Percentiles rank a stretch among this genome's conserved stretches.
Conservation (phyloP, 1,139 yeast genomes). For the Yamadazyma diddensiae region DNA sequence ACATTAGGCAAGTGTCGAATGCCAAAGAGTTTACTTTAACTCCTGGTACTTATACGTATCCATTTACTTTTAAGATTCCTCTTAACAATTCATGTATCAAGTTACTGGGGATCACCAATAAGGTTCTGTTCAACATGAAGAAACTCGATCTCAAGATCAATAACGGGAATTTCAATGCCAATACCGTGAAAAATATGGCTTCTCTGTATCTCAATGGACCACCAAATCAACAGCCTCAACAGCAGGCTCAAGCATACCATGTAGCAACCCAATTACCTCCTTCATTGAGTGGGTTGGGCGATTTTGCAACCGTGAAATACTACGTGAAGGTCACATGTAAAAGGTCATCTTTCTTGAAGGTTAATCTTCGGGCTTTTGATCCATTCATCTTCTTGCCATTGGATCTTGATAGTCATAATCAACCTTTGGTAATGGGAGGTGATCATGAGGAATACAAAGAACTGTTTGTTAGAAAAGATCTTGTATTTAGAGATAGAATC, state of each 20-base stretch:
- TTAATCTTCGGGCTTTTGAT: slow-evolving; percentile 46
- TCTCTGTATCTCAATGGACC: slow-evolving; percentile 12
- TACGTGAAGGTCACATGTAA: slow-evolving; percentile 61
- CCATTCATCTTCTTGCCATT: slow-evolving; percentile 56
- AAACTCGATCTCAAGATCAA: slow-evolving; percentile 31
- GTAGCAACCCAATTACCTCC: slow-evolving; percentile 52
- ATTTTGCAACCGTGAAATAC: slow-evolving; percentile 47
- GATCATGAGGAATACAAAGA: slow-evolving; percentile 33
- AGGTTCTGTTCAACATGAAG: slow-evolving; percentile 32
- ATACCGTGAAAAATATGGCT: slow-evolving; percentile 22
- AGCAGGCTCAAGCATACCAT: slow-evolving; percentile 28
- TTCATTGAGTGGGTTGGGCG: slow-evolving; percentile 44
- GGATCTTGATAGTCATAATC: slow-evolving; percentile 32
- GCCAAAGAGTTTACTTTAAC: slow-evolving; percentile 56
- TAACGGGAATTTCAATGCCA: slow-evolving; percentile 32
- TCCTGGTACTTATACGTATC: slow-evolving; percentile 58
- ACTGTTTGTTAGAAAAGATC: slow-evolving; percentile 40
- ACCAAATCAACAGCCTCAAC: not conserved
- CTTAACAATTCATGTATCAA: slow-evolving; percentile 47
- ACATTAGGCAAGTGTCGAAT: slow-evolving; percentile 45
- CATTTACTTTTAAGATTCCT: slow-evolving; percentile 57
- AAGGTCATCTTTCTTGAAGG: slow-evolving; percentile 49
- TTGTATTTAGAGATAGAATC: slow-evolving; percentile 34
- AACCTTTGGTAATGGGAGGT: slow-evolving; percentile 17
- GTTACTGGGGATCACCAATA: slow-evolving; percentile 40